A percentile compares a stretch with the other conserved stretches of the same genome.
Evolutionary conservation across 2,329 filamentous ascomycete genomes (phyloP).

Genomic region (Sclerotinia minor): DNA sequence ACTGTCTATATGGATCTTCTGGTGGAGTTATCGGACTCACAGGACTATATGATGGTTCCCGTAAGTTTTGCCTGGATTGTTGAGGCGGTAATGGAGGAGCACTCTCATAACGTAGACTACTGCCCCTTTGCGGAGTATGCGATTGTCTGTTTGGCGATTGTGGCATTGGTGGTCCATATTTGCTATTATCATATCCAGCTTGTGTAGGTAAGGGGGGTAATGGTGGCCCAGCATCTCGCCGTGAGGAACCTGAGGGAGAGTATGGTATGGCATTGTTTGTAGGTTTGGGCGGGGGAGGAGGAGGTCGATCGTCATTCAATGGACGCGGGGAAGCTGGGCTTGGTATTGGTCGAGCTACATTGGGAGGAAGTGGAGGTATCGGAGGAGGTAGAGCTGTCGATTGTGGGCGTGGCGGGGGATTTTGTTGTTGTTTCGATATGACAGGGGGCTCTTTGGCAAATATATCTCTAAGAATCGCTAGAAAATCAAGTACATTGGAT

Average conservation of each 20-base stretch:
- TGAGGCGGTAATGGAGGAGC: constrained; percentile 40
- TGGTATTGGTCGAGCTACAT: constrained; percentile 53
- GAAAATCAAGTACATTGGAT: constrained; percentile 79
- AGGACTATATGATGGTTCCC: constrained; percentile 35
- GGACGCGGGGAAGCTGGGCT: constrained; percentile 41
- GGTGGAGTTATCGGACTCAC: constrained; percentile 37
- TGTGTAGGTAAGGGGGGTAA: constrained; percentile 41
- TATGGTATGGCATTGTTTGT: constrained; percentile 29
- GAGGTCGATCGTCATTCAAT: constrained; percentile 37
- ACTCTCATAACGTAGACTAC: constrained; percentile 39
- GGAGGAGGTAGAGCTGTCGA: constrained; percentile 57
- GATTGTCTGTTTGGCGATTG: constrained; percentile 28
- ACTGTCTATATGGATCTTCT: constrained; percentile 31
- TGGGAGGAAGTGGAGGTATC: constrained; percentile 70
- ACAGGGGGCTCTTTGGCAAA: constrained; percentile 96
- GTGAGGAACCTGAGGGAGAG: constrained; percentile 28
- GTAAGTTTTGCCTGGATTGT: constrained; percentile 32
- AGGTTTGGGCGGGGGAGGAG: constrained; percentile 42
- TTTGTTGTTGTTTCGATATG: constrained; percentile 65
- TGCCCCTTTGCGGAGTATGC: constrained; percentile 40
- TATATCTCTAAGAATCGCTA: constrained; percentile 78
- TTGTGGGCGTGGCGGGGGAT: constrained; percentile 43
- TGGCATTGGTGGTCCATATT: constrained; percentile 34
- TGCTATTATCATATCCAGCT: constrained; percentile 27
- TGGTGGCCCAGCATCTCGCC: constrained; percentile 39